A percentile compares a stretch with the other conserved stretches of the same genome.
These are phyloP conservation scores for Hortiboletus campestris DNA, from an alignment of 768 basidiomycete genomes.

Conservation along the genomic window DNA sequence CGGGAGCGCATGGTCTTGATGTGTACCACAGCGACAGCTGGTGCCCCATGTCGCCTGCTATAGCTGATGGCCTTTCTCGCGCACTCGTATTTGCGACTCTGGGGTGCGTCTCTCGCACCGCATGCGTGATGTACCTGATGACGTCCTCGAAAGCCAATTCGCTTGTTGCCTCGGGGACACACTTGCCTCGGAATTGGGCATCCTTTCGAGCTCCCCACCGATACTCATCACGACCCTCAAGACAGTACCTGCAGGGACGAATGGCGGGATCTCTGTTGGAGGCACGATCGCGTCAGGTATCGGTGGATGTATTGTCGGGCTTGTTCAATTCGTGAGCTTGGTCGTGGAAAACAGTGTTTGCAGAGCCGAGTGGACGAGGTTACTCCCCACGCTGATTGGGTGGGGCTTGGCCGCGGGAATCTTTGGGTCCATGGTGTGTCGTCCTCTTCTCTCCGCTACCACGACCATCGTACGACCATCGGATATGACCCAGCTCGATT, in stretches of 20 bases:
- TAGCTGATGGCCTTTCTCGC: slow-evolving; percentile 55
- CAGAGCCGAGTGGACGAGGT: slow-evolving; percentile 34
- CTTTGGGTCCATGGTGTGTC: slow-evolving; percentile 73
- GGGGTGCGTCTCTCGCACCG: slow-evolving; percentile 47
- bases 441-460: neutral
- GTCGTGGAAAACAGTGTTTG: slow-evolving; percentile 62
- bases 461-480: neutral
- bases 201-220: slow-evolving; percentile 68
- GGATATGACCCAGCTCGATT: slow-evolving; percentile 61
- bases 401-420: slow-evolving; percentile 71
- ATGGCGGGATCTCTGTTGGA: slow-evolving; percentile 76
- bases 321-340: slow-evolving; percentile 54
- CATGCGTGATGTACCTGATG: neutral
- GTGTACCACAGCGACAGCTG: slow-evolving; percentile 45
- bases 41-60: slow-evolving; percentile 56
- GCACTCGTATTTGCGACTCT: slow-evolving; percentile 60
- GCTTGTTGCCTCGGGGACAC: slow-evolving; percentile 90
- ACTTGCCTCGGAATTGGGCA: slow-evolving; percentile 90
- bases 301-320: slow-evolving; percentile 74
- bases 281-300: slow-evolving; percentile 72
- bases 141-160: slow-evolving; percentile 58
- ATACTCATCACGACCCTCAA: slow-evolving; percentile 76
- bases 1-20: slow-evolving; percentile 9
- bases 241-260: slow-evolving; percentile 83
- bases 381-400: slow-evolving; percentile 44